Base-by-base conservation (phyloP, 805 yeast genomes). In the Candida tallmaniae region DNA sequence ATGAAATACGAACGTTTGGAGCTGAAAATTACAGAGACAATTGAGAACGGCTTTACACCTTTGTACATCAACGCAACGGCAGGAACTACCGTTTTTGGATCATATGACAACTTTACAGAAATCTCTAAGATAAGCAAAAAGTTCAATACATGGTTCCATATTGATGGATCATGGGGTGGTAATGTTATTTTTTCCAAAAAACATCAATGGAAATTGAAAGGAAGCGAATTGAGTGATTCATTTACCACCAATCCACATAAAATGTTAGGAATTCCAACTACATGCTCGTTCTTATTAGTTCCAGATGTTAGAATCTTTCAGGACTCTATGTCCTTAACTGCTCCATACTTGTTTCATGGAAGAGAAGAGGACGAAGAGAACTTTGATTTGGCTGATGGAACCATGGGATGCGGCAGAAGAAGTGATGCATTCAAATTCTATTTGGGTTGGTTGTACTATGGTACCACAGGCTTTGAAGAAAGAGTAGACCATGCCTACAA, bases 101-200 rank as follows among this genome's bases (percentile, higher is more conserved):
- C 93, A 5, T 86, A 70, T 54, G 95, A 85, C 49, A 78, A 81
- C 14, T 69, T 85, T 46, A 65, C 51, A 17, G 72, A 70, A 27
- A 76, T 86, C 23, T 56, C 78, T 1, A 49, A 38, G 1, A 53
- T 85, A 2, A 76, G 88, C 11, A 62, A 72, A 36, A 64, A 65
- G 37, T 52, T 78, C 54, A 55, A 68, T n/a, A 33, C 76, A 6
- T 86, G 94, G 90, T 73, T 83, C 51, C 95, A 85, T 54, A 74
- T 85, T 26, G 95, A 85, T 58, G 95, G 93, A 1, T 83, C 93
- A 5, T 84, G 94, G 95, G 95, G 95, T 22, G 95, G 90, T 6
- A 86, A 86, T 47, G 79, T 82, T 7, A 68, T 83, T 0, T 86
- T 85, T 60, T 78, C 86, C 27, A 46, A 54, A 0, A 60, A 44